Percentiles rank a stretch among this genome's conserved stretches.
Conservation (phyloP, 768 basidiomycete species). For the Rhizopogon salebrosus region DNA sequence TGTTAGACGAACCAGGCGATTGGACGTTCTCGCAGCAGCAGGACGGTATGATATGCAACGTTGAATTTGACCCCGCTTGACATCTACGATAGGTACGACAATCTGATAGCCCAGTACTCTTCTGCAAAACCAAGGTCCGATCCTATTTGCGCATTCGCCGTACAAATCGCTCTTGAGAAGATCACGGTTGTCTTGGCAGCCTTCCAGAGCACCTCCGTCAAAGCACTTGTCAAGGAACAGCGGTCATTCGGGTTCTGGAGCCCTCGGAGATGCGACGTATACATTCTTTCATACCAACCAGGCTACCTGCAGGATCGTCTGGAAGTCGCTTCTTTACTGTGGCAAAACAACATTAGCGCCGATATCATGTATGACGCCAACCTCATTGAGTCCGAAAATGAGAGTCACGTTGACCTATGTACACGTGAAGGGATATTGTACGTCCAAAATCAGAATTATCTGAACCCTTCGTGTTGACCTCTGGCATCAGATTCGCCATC, state of each 20-base stretch:
- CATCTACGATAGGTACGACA: slow-evolving; percentile 54
- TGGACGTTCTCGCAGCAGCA: slow-evolving; percentile 74
- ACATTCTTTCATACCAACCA: slow-evolving; percentile 72
- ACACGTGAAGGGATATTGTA: slow-evolving; percentile 81
- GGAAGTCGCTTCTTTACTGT: slow-evolving; percentile 70
- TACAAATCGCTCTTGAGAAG: slow-evolving; percentile 78
- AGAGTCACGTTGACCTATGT: slow-evolving; percentile 64
- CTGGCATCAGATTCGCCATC: slow-evolving; percentile 45
- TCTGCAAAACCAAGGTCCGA: slow-evolving; percentile 50
- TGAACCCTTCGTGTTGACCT: slow-evolving; percentile 29
- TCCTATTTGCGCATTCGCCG: slow-evolving; percentile 58
- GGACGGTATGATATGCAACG: slow-evolving; percentile 50
- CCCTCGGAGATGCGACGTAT: slow-evolving; percentile 85
- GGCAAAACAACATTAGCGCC: slow-evolving; percentile 79
- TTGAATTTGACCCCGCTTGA: not conserved
- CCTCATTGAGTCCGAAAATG: slow-evolving; percentile 54
- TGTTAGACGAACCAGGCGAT: slow-evolving; percentile 56
- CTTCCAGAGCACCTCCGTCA: slow-evolving; percentile 62
- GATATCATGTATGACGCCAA: slow-evolving; percentile 85
- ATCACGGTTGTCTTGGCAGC: slow-evolving; percentile 65
- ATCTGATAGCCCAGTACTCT: slow-evolving; percentile 56
- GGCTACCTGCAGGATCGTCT: slow-evolving; percentile 75
- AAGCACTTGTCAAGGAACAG: slow-evolving; percentile 68
- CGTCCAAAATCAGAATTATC: slow-evolving; percentile 18
- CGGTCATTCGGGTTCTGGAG: slow-evolving; percentile 87